phyloP scores from a whole-genome alignment of 208 protist genomes.

The Crithidia bombi region DNA sequence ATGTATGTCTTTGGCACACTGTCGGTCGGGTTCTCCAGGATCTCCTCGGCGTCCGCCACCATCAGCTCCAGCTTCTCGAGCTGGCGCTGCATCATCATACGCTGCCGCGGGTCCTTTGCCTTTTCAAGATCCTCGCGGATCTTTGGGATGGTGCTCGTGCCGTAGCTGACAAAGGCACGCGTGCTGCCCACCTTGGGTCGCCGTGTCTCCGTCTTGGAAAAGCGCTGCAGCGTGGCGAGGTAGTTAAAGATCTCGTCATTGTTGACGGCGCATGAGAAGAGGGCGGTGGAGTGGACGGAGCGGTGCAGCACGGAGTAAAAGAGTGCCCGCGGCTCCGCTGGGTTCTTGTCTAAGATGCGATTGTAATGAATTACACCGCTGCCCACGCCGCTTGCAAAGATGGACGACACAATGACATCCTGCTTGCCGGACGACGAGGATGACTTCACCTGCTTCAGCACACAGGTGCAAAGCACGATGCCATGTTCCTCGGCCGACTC shows the following conservation, averaged over 20 bases:
- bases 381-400: conserved; percentile 74
- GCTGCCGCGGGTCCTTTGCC: conserved; percentile 39
- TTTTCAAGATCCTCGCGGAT: conserved; percentile 52
- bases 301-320: conserved; percentile 79
- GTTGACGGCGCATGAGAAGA: conserved; percentile 45
- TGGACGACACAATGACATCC: conserved; percentile 73
- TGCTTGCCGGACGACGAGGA: conserved; percentile 38
- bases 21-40: conserved; percentile 55
- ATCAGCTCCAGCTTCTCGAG: conserved; percentile 64
- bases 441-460: conserved; percentile 69
- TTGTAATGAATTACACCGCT: conserved; percentile 77
- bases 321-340: conserved; percentile 72
- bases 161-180: conserved; percentile 56
- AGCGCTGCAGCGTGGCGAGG: conserved; percentile 61
- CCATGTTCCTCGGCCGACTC: conserved; percentile 49
- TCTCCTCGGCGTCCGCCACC: conserved; percentile 60
- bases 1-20: conserved; percentile 76
- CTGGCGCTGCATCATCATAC: conserved; percentile 43
- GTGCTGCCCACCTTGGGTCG: conserved; percentile 61
- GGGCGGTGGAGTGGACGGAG: conserved; percentile 53
- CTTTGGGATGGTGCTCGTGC: conserved; percentile 49
- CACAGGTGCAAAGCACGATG: conserved; percentile 66
- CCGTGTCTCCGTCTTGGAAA: conserved; percentile 69
- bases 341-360: conserved; percentile 85
- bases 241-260: conserved; percentile 42